Evolutionary conservation across 2,329 filamentous ascomycete genomes (phyloP), one percentile per base, ranked within the genome.

Genomic region (Cadophora gregata): DNA sequence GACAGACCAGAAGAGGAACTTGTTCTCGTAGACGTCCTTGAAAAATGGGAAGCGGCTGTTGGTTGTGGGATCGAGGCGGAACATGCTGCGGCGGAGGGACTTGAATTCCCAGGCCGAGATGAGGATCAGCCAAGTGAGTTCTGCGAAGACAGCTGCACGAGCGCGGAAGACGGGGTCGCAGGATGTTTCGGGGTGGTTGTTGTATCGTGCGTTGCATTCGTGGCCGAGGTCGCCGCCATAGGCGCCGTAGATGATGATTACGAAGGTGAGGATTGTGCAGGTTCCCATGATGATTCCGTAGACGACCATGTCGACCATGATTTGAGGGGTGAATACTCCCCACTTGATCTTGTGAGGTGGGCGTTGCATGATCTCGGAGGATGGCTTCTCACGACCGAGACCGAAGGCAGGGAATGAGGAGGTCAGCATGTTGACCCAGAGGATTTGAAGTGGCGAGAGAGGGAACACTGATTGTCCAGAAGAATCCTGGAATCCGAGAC

Each of bases 371-470:
- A 96, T 89, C 75, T 95, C 91, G 1, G 86, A 84, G 0, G 89
- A 87, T 0, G 92, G 92, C 51, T 84, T 81, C 78, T 97, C 93
- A 72, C 93, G 90, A 25, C 93, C 93, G 0, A 97, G 86, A 53
- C 93, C 93, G 31, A 58, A 27, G 31, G 55, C 55, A 42, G 55
- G 55, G 33, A 58, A 58, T 6, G 55, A 58, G n/a, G 55, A 58
- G 21, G 93, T 97, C 64, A 96, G 86, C 91, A 97, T 95, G 79
- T 97, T 97, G 78, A 97, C 93, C 93, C 93, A 97, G 67, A 97
- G 86, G 69, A 97, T 95, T 74, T 97, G 90, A 9, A 97, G 88
- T 0, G 93, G 93, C 0, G 92, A 88, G 55, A 97, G 86, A 4
- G 93, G 93, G 78, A 96, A 97, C 9, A 97, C 93, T 0, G 93